Evolutionary conservation across 2,329 filamentous ascomycete species (phyloP).

Genomic region (Macrophomina tecta): DNA sequence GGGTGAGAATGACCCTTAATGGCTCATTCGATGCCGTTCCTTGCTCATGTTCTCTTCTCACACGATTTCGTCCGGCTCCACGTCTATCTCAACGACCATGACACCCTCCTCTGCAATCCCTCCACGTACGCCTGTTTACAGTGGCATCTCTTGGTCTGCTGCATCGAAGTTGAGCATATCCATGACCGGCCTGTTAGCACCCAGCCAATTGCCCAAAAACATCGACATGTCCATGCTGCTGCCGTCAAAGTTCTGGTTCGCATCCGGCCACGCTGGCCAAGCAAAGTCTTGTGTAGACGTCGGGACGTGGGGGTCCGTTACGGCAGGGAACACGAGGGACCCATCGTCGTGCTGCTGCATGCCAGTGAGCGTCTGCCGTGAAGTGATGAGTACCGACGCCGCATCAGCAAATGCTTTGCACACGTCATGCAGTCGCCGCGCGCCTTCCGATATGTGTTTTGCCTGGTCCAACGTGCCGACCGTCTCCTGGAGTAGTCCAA

Average conservation of each 20-base stretch:
- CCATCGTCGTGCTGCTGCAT: constrained; percentile 30
- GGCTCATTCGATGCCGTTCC: neutral
- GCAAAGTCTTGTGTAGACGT: constrained; percentile 38
- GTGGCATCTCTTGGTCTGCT: neutral
- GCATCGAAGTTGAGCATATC: constrained; percentile 19
- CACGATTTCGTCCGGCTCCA: neutral
- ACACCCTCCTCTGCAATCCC: neutral
- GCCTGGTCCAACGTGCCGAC: constrained; percentile 27
- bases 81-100: neutral
- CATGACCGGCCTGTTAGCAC: constrained; percentile 16
- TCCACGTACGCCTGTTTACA: neutral
- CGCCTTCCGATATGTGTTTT: constrained; percentile 28
- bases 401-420: constrained; percentile 30
- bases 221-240: constrained; percentile 21
- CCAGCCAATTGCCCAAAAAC: constrained; percentile 23
- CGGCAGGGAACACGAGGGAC: constrained; percentile 34
- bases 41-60: neutral
- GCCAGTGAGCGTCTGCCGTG: constrained; percentile 29
- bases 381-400: constrained; percentile 28
- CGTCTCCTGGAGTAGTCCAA: constrained; percentile 28
- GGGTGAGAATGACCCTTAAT: neutral
- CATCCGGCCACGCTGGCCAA: constrained; percentile 8
- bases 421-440: constrained; percentile 29
- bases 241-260: neutral
- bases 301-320: constrained; percentile 33